phyloP scores from a whole-genome alignment of 208 protist genomes.

The Balamuthia mandrillaris region DNA sequence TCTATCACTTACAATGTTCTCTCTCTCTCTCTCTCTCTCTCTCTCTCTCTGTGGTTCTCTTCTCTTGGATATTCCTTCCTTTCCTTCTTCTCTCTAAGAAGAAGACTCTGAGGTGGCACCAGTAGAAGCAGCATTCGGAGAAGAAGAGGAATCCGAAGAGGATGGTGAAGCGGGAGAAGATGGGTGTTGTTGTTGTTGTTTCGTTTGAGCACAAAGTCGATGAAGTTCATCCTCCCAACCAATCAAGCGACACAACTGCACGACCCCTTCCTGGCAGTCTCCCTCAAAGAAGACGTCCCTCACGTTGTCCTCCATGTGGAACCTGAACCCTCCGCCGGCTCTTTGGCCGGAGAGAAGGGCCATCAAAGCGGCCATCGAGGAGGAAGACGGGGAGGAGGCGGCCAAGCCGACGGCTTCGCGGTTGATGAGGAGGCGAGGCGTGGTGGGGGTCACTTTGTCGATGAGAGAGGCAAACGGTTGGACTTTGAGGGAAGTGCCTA shows the following conservation, averaged over 20 bases:
- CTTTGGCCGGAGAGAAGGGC: not conserved
- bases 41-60: too few species aligned
- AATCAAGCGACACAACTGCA: too few species aligned
- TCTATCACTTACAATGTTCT: too few species aligned
- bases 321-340: not conserved
- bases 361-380: not conserved
- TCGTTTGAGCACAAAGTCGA: not conserved
- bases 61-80: too few species aligned
- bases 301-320: not conserved
- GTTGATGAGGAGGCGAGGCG: constrained; percentile 68
- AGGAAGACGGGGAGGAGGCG: not conserved
- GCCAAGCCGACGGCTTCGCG: constrained; percentile 34
- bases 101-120: not conserved
- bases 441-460: not conserved
- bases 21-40: too few species aligned
- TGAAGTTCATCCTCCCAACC: too few species aligned
- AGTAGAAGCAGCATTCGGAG: not conserved
- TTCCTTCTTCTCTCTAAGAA: too few species aligned
- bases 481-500: constrained; percentile 69
- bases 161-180: not conserved
- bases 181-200: not conserved
- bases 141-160: not conserved
- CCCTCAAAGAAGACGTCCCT: not conserved
- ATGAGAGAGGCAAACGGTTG: constrained; percentile 54
- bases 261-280: not conserved